Conservation (phyloP, 495 filamentous ascomycete genomes). For the Lophium mytilinum region DNA sequence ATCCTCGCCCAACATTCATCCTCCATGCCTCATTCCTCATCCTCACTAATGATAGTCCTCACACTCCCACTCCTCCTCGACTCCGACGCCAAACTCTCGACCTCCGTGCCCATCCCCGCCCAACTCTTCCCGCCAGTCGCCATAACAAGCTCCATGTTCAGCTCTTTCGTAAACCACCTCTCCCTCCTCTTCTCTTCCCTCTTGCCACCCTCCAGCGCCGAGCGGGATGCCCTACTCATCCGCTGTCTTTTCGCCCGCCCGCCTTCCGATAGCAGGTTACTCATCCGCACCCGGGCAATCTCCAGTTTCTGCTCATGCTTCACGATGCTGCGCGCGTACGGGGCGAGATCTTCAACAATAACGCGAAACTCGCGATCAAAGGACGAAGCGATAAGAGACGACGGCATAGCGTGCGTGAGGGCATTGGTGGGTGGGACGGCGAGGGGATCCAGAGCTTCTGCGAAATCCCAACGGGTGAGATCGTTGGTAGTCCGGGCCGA, state of each 20-base stretch:
- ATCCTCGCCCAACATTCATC: no score
- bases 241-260: conserved; percentile 55
- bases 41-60: not conserved
- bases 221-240: conserved; percentile 70
- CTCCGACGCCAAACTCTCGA: not conserved
- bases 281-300: conserved; percentile 54
- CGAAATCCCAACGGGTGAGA: conserved; percentile 14
- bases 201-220: conserved; percentile 72
- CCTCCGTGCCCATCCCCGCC: conserved; percentile 29
- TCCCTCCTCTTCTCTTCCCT: conserved; percentile 65
- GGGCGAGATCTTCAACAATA: conserved; percentile 69
- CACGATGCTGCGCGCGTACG: conserved; percentile 74
- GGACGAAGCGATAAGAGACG: conserved; percentile 46
- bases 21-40: not conserved
- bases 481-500: conserved; percentile 37
- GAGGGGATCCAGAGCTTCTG: conserved; percentile 17
- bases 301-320: conserved; percentile 63
- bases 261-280: conserved; percentile 51
- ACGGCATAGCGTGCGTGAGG: conserved; percentile 21
- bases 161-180: conserved; percentile 64
- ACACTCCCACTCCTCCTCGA: not conserved
- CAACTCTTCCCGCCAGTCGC: conserved; percentile 59
- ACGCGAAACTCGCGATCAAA: conserved; percentile 60
- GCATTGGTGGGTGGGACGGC: conserved; percentile 3
- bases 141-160: conserved; percentile 56